These are phyloP conservation scores for Abrus precatorius DNA, from an alignment of 306 rosid species.

Conservation along the genomic window DNA sequence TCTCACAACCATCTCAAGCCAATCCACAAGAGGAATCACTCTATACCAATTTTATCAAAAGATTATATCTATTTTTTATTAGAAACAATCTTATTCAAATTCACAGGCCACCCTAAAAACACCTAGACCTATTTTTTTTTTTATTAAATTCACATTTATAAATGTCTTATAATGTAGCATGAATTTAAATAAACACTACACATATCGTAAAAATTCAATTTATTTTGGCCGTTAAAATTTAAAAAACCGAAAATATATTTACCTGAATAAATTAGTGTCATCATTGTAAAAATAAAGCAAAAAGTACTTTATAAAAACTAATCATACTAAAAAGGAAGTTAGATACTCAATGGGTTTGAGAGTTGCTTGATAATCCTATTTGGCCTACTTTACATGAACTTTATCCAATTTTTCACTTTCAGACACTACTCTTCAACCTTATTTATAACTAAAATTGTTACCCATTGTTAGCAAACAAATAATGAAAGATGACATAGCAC, in stretches of 20 bases:
- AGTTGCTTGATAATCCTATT: conserved; percentile 15
- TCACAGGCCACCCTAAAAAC: too few species aligned
- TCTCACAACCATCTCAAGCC: too few species aligned
- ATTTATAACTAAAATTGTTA: conserved; percentile 17
- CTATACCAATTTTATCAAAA: too few species aligned
- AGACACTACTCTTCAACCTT: background rate
- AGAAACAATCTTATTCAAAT: too few species aligned
- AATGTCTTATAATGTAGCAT: too few species aligned
- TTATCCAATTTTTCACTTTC: conserved; percentile 20
- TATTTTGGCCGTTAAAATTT: too few species aligned
- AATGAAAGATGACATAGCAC: background rate
- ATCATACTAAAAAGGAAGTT: conserved; percentile 13
- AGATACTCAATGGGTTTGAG: conserved; percentile 2
- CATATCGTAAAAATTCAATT: too few species aligned
- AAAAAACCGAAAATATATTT: background rate
- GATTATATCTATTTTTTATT: too few species aligned
- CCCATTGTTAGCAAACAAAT: background rate
- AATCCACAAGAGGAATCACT: too few species aligned
- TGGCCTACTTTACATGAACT: background rate
- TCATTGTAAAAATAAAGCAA: background rate
- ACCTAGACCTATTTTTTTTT: too few species aligned
- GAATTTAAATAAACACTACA: too few species aligned
- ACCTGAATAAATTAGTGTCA: conserved; percentile 42
- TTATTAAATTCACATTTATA: too few species aligned
- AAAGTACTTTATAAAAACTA: background rate